phyloP scores from a whole-genome alignment of 2,329 filamentous ascomycete species.

The Trichoderma citrinoviride region DNA sequence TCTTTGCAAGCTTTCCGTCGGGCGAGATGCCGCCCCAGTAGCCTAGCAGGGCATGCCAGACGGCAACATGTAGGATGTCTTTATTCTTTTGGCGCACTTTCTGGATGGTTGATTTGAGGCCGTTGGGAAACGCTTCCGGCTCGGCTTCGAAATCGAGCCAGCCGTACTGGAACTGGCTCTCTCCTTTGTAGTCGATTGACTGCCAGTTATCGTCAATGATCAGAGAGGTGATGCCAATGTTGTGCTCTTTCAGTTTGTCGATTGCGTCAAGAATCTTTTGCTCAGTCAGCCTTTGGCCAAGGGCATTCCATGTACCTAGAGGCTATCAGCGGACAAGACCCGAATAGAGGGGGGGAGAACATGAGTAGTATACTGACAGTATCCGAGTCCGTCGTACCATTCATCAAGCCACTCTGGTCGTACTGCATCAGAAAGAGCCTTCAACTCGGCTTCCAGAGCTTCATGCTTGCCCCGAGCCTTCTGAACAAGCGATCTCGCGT shows the following conservation, averaged over 20 bases:
- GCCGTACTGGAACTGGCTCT: conserved; percentile 55
- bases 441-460: conserved; percentile 46
- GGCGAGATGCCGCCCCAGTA: conserved; percentile 91
- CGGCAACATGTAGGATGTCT: conserved; percentile 77
- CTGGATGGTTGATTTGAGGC: conserved; percentile 68
- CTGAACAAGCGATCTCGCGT: conserved; percentile 61
- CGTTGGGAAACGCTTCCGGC: conserved; percentile 71
- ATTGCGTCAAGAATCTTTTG: conserved; percentile 75
- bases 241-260: conserved; percentile 64
- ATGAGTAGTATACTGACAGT: conserved; percentile 55
- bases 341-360: not conserved
- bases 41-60: conserved; percentile 88
- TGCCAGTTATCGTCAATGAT: conserved; percentile 99
- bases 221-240: conserved; percentile 76
- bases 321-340: not conserved
- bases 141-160: conserved; percentile 90
- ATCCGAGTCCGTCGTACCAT: conserved; percentile 91
- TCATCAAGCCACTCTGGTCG: conserved; percentile 70
- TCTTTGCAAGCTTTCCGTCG: conserved; percentile 67
- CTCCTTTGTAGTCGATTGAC: conserved; percentile 56
- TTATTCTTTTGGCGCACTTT: conserved; percentile 68
- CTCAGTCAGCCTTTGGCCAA: conserved; percentile 80
- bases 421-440: conserved; percentile 47
- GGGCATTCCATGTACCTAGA: conserved; percentile 82
- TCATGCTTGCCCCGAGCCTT: conserved; percentile 43